phyloP scores from a whole-genome alignment of 2,329 filamentous ascomycete genomes.

The Penicillium sp. region DNA sequence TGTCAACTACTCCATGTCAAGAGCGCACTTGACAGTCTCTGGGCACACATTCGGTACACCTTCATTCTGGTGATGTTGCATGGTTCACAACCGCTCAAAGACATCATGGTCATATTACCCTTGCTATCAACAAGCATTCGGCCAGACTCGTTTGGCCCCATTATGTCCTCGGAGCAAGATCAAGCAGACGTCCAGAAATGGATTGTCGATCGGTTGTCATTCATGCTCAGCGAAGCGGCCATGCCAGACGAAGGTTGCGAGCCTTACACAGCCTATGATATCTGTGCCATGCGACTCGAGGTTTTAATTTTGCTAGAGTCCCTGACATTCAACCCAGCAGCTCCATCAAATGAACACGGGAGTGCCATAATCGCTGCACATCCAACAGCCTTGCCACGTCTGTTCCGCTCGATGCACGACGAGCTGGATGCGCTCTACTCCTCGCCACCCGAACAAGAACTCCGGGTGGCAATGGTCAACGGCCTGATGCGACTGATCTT shows the following conservation, averaged over 20 bases:
- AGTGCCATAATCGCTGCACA: conserved; percentile 69
- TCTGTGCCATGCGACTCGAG: conserved; percentile 49
- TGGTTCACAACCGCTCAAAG: conserved; percentile 58
- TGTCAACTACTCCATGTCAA: conserved; percentile 51
- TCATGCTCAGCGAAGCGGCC: conserved; percentile 60
- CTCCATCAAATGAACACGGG: conserved; percentile 64
- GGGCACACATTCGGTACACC: conserved; percentile 59
- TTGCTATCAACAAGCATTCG: conserved; percentile 61
- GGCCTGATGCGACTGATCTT: conserved; percentile 64
- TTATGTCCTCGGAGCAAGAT: conserved; percentile 45
- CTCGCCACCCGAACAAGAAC: conserved; percentile 48
- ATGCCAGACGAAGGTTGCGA: conserved; percentile 49
- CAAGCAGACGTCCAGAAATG: conserved; percentile 49
- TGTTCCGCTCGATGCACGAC: conserved; percentile 76
- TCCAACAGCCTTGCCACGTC: conserved; percentile 69
- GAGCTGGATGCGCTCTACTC: conserved; percentile 66
- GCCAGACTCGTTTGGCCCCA: conserved; percentile 58
- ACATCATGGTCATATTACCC: conserved; percentile 59
- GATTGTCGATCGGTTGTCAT: conserved; percentile 61
- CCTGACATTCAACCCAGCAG: conserved; percentile 50
- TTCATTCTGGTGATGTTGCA: conserved; percentile 64
- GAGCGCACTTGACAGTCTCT: conserved; percentile 53
- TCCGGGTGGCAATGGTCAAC: conserved; percentile 60
- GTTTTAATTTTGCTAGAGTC: conserved; percentile 49
- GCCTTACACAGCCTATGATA: conserved; percentile 43